These are phyloP conservation scores for Plasmodium malariae DNA, from an alignment of 169 alveolate species.

Conservation along the genomic window DNA sequence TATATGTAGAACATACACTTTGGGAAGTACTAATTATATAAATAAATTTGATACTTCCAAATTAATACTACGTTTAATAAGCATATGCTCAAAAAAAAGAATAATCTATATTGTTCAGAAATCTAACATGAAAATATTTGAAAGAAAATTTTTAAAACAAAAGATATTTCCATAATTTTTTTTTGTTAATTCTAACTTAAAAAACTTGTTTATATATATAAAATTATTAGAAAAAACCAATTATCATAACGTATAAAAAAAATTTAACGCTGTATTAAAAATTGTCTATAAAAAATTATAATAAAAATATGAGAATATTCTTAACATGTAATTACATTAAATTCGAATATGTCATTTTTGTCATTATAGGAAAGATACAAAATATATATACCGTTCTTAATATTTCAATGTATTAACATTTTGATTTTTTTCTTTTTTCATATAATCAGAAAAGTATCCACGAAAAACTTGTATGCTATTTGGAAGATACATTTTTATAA, in stretches of 20 bases:
- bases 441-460: too few relatives aligned
- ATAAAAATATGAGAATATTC: not conserved
- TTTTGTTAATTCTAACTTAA: too few relatives aligned
- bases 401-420: too few relatives aligned
- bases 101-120: not conserved
- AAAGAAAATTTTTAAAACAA: not conserved
- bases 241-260: not conserved
- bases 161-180: not conserved
- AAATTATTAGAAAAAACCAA: not conserved
- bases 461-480: not conserved
- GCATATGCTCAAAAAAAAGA: not conserved
- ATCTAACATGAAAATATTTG: not conserved
- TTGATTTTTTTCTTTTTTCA: not conserved
- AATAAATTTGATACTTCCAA: too few relatives aligned
- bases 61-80: not conserved
- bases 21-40: too few relatives aligned
- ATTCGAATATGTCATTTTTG: not conserved
- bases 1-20: too few relatives aligned
- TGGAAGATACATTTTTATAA: not conserved
- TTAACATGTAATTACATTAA: constrained; percentile 36
- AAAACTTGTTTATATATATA: too few relatives aligned
- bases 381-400: too few relatives aligned
- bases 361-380: not conserved
- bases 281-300: constrained; percentile 2
- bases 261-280: not conserved